Evolutionary conservation across 306 rosid species (phyloP).

Genomic region (Betula pendula): DNA sequence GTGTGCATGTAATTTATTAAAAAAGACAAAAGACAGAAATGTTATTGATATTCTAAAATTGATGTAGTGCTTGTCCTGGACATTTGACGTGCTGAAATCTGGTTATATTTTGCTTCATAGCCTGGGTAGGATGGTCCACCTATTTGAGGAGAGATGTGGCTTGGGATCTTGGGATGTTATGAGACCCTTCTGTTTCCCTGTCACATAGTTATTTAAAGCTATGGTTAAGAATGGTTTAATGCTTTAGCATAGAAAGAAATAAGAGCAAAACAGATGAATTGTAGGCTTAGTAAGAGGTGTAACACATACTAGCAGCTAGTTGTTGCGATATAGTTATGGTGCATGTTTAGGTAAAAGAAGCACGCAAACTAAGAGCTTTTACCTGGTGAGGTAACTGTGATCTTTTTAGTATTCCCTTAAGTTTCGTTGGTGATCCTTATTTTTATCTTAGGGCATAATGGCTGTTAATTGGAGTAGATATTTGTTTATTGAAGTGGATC

Average conservation of each 20-base stretch:
- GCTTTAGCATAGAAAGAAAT: not conserved
- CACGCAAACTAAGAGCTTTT: not conserved
- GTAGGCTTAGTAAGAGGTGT: not conserved
- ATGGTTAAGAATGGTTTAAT: not conserved
- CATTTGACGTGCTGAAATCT: not conserved
- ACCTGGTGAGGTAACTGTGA: not conserved
- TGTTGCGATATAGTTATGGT: not conserved
- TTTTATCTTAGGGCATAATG: not conserved
- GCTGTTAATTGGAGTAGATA: not conserved
- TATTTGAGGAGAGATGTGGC: not conserved
- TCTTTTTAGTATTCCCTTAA: too few species aligned
- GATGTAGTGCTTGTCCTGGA: not conserved
- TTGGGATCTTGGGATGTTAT: not conserved
- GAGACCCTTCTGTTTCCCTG: not conserved
- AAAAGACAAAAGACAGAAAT: not conserved
- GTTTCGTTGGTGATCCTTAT: too few species aligned
- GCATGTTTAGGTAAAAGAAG: not conserved
- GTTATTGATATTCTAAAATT: not conserved
- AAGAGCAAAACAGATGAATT: not conserved
- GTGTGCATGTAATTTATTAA: not conserved
- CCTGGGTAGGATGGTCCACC: not conserved
- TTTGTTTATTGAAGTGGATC: not conserved
- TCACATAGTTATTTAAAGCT: not conserved
- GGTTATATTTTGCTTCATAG: not conserved
- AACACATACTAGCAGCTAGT: not conserved